Conservation (phyloP, 2,329 filamentous ascomycete species). For the Aureobasidium sp. region DNA sequence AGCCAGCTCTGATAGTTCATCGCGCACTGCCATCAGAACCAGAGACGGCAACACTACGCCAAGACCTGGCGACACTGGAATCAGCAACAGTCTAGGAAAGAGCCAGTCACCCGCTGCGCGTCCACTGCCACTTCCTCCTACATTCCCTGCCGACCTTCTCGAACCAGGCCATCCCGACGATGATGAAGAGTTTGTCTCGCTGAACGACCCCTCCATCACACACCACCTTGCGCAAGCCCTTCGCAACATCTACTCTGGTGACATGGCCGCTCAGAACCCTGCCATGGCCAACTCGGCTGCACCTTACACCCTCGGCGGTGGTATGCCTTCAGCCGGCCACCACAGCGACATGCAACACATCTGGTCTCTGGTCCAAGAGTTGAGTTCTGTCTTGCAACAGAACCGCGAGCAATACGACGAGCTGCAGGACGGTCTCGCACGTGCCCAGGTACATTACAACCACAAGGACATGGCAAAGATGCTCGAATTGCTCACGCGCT, state of each 20-base stretch:
- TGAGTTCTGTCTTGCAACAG: constrained; percentile 30
- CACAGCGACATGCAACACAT: constrained; percentile 33
- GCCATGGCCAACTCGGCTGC: constrained; percentile 15
- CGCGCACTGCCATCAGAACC: background rate
- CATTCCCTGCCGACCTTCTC: background rate
- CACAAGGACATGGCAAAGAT: background rate
- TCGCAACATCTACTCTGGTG: background rate
- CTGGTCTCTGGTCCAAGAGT: constrained; percentile 31
- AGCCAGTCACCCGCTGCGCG: background rate
- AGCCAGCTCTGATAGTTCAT: background rate
- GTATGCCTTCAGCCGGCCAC: constrained; percentile 31
- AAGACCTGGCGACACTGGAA: background rate
- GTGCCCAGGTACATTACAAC: constrained; percentile 18
- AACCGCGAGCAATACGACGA: constrained; percentile 30
- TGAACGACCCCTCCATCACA: constrained; percentile 6
- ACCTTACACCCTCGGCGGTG: constrained; percentile 18
- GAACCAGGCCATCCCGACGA: background rate
- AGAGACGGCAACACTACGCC: background rate
- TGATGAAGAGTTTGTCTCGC: constrained; percentile 4
- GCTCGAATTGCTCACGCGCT: background rate
- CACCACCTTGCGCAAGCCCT: constrained; percentile 1
- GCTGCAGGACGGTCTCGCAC: constrained; percentile 28
- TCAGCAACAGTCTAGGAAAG: background rate
- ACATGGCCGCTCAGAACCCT: constrained; percentile 19
- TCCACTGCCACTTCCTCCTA: background rate